phyloP scores from a whole-genome alignment of 306 rosid genomes.

The Sphenostylis stenocarpa region DNA sequence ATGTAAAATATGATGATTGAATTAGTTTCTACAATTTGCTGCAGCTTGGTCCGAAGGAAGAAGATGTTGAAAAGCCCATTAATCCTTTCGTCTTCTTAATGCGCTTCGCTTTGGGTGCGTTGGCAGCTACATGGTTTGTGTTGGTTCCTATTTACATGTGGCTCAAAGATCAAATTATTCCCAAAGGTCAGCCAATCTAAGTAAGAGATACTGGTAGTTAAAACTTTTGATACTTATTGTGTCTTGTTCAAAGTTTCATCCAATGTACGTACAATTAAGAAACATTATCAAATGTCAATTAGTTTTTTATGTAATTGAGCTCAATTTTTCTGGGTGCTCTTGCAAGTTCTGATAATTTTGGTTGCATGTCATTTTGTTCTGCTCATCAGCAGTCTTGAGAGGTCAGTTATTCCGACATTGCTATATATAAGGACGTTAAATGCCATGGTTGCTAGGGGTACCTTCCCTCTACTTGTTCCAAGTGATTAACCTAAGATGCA shows the following conservation, averaged over 20 bases:
- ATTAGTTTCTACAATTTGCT: conserved; percentile 33
- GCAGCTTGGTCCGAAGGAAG: conserved; percentile 98
- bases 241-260: conserved; percentile 24
- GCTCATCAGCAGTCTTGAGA: neutral
- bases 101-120: conserved; percentile 70
- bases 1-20: conserved; percentile 22
- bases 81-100: conserved; percentile 53
- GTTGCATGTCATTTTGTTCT: neutral
- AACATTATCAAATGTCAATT: neutral
- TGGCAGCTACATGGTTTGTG: conserved; percentile 81
- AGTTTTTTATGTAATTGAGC: conserved; percentile 9
- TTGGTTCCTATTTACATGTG: conserved; percentile 92
- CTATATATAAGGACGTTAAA: neutral
- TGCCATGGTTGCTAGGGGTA: neutral
- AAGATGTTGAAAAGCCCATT: conserved; percentile 70
- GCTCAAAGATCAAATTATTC: conserved; percentile 86
- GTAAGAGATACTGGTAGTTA: conserved; percentile 32
- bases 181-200: conserved; percentile 80
- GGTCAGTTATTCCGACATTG: neutral
- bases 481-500: neutral
- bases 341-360: conserved; percentile 19
- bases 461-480: neutral
- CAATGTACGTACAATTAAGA: conserved; percentile 28
- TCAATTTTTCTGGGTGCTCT: conserved; percentile 17
- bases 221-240: conserved; percentile 21